These are phyloP conservation scores for Phaeotremella fagi DNA, from an alignment of 768 basidiomycete species.

Conservation along the genomic window DNA sequence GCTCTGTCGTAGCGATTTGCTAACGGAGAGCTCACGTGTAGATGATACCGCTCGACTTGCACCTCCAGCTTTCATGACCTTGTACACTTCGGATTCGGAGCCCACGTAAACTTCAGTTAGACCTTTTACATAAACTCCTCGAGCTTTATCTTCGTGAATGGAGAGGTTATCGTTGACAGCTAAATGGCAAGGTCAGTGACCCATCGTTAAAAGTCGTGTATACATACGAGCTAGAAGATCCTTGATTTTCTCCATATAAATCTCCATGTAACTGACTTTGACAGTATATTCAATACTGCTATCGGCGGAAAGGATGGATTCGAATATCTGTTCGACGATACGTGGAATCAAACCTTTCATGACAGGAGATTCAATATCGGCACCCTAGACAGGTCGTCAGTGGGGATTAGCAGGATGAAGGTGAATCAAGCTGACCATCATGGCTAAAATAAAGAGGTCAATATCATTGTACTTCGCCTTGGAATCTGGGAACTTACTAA, in stretches of 20 bases:
- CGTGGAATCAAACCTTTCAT: slow-evolving; percentile 95
- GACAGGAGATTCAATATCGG: slow-evolving; percentile 91
- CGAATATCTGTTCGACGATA: slow-evolving; percentile 98
- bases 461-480: background rate
- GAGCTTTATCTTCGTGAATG: slow-evolving; percentile 95
- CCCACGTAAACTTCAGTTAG: slow-evolving; percentile 97
- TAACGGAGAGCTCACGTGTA: slow-evolving; percentile 64
- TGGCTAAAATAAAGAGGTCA: slow-evolving; percentile 69
- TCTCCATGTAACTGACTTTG: slow-evolving; percentile 99
- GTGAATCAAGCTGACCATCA: slow-evolving; percentile 69
- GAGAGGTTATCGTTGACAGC: slow-evolving; percentile 98
- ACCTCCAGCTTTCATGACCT: slow-evolving; percentile 97
- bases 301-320: slow-evolving; percentile 92
- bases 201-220: background rate
- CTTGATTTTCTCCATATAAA: slow-evolving; percentile 91
- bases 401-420: slow-evolving; percentile 8
- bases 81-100: slow-evolving; percentile 90
- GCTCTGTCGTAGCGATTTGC: no score
- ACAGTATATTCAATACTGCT: slow-evolving; percentile 95
- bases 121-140: slow-evolving; percentile 96
- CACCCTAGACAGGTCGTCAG: slow-evolving; percentile 61
- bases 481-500: slow-evolving; percentile 48
- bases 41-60: slow-evolving; percentile 84
- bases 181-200: slow-evolving; percentile 32
- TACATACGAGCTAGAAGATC: slow-evolving; percentile 90